These are phyloP conservation scores for Lignosus rhinocerotis DNA, from an alignment of 1,284 basidiomycete genomes.

Conservation along the genomic window DNA sequence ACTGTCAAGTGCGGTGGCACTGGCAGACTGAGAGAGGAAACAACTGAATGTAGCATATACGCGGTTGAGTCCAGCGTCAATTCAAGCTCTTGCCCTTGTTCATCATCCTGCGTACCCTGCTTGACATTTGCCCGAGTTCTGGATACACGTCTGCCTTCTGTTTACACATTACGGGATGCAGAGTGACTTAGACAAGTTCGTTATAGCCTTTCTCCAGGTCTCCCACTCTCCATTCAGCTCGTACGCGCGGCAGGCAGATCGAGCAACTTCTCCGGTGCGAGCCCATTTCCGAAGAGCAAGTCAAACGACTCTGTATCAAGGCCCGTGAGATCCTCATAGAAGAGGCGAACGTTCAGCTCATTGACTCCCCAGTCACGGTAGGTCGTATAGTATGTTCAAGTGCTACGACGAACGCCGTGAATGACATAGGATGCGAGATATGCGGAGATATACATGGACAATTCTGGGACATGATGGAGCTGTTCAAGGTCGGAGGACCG, in stretches of 20 bases:
- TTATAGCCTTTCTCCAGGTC: slow-evolving; percentile 3
- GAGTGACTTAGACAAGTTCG: slow-evolving; percentile 24
- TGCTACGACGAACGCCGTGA: slow-evolving; percentile 10
- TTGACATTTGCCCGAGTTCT: background rate
- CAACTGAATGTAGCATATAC: too few relatives aligned
- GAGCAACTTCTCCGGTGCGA: slow-evolving; percentile 90
- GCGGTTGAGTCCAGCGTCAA: too few relatives aligned
- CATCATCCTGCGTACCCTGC: too few relatives aligned
- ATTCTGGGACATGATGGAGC: slow-evolving; percentile 96
- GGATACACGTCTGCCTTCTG: background rate
- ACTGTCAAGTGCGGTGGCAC: too few relatives aligned
- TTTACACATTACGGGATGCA: slow-evolving; percentile 5
- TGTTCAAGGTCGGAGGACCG: slow-evolving; percentile 93
- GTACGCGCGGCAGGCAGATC: slow-evolving; percentile 62
- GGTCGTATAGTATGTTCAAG: slow-evolving; percentile 30
- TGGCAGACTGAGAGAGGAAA: too few relatives aligned
- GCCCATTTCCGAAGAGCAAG: slow-evolving; percentile 90
- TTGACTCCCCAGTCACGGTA: slow-evolving; percentile 96
- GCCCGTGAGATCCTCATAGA: slow-evolving; percentile 96
- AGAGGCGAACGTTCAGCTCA: slow-evolving; percentile 95
- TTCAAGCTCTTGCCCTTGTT: too few relatives aligned
- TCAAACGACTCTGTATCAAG: slow-evolving; percentile 91
- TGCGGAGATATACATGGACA: slow-evolving; percentile 99
- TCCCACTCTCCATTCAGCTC: slow-evolving; percentile 11
- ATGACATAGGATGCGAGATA: slow-evolving; percentile 56